Percentiles rank a stretch among this genome's conserved stretches.
These are phyloP conservation scores for Schizosaccharomyces japonicus DNA, from an alignment of 805 yeast genomes.

Conservation along the genomic window DNA sequence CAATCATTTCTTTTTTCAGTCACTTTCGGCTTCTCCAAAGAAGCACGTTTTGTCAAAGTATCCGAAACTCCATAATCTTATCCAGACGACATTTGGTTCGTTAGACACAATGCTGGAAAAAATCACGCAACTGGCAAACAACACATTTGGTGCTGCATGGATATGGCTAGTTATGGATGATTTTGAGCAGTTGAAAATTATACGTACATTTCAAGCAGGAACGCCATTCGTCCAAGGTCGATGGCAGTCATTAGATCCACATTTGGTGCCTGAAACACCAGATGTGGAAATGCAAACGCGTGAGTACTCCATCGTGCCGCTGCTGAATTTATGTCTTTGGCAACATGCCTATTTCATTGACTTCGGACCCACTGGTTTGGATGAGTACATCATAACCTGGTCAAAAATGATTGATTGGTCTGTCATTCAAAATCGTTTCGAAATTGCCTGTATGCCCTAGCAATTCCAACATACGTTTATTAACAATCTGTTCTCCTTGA, in stretches of 20 bases:
- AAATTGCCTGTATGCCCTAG: too few relatives aligned
- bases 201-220: conserved; percentile 79
- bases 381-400: conserved; percentile 44
- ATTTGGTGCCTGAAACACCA: not conserved
- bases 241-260: conserved; percentile 8
- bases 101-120: conserved; percentile 50
- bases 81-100: conserved; percentile 47
- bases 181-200: conserved; percentile 28
- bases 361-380: conserved; percentile 56
- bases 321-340: conserved; percentile 66
- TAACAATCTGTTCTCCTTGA: too few relatives aligned
- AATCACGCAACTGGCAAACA: conserved; percentile 40
- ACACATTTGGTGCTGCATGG: conserved; percentile 69
- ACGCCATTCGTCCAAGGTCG: conserved; percentile 29
- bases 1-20: conserved; percentile 53
- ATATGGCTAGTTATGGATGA: conserved; percentile 62
- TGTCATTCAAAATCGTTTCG: not conserved
- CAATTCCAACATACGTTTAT: too few relatives aligned
- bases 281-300: not conserved
- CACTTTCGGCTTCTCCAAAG: not conserved
- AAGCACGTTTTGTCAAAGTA: not conserved
- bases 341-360: conserved; percentile 70
- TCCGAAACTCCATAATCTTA: conserved; percentile 17
- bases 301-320: conserved; percentile 24
- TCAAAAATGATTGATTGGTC: conserved; percentile 67